These are phyloP conservation scores for Penicillium mononematosum DNA, from an alignment of 495 filamentous ascomycete genomes.

Conservation along the genomic window DNA sequence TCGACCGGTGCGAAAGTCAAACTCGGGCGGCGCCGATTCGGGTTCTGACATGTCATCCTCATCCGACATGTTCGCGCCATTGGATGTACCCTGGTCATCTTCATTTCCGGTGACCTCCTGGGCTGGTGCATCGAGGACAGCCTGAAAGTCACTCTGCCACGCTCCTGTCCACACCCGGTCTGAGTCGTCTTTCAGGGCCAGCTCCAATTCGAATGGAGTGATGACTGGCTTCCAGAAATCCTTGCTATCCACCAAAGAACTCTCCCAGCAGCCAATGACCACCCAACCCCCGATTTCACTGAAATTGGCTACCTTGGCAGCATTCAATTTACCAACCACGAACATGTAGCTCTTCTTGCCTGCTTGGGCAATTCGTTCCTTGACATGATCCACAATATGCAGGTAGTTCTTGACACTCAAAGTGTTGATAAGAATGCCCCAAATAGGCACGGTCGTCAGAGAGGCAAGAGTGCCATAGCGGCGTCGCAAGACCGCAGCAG, in stretches of 20 bases:
- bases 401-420: constrained; percentile 89
- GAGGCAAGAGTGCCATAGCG: constrained; percentile 83
- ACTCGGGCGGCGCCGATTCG: constrained; percentile 79
- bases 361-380: constrained; percentile 63
- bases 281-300: constrained; percentile 94
- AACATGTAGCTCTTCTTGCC: constrained; percentile 95
- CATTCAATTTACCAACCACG: constrained; percentile 94
- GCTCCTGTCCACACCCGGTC: constrained; percentile 72
- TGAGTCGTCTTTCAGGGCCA: constrained; percentile 68
- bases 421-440: constrained; percentile 94
- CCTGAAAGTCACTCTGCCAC: constrained; percentile 74
- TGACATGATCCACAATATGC: constrained; percentile 69
- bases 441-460: constrained; percentile 76
- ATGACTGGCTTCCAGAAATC: constrained; percentile 85
- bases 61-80: constrained; percentile 29
- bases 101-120: constrained; percentile 24
- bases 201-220: constrained; percentile 84
- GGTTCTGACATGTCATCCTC: constrained; percentile 55
- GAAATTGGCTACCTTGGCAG: constrained; percentile 95
- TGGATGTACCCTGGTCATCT: constrained; percentile 16
- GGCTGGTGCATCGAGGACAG: constrained; percentile 43
- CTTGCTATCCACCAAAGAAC: constrained; percentile 78
- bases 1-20: constrained; percentile 83
- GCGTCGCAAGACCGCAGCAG: constrained; percentile 65
- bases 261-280: constrained; percentile 97